Percentiles rank a stretch among this genome's conserved stretches.
phyloP scores from a whole-genome alignment of 2,329 filamentous ascomycete genomes.

The Raffaelea deltoideospora region DNA sequence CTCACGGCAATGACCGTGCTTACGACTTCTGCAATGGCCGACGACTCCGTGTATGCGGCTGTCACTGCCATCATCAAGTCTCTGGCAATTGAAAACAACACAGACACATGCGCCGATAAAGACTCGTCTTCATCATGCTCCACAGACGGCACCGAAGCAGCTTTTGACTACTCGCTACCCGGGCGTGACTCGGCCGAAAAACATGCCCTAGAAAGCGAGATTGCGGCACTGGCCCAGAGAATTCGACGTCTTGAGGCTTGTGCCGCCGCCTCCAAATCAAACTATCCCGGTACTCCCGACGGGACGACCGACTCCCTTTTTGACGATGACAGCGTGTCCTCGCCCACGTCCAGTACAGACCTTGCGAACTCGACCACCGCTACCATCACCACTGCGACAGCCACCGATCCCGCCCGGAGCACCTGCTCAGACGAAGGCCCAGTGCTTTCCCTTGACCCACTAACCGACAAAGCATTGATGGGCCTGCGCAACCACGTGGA shows the following conservation, averaged over 20 bases:
- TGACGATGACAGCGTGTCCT: slow-evolving; percentile 34
- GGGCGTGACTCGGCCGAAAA: slow-evolving; percentile 65
- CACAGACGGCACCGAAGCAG: slow-evolving; percentile 21
- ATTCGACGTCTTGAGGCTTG: slow-evolving; percentile 73
- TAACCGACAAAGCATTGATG: slow-evolving; percentile 71
- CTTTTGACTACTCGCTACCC: slow-evolving; percentile 44
- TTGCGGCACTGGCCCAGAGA: slow-evolving; percentile 61
- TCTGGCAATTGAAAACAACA: slow-evolving; percentile 15
- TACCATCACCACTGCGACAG: slow-evolving; percentile 4
- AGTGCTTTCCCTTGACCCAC: slow-evolving; percentile 30
- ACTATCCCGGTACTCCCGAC: slow-evolving; percentile 67
- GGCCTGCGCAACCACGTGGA: slow-evolving; percentile 82
- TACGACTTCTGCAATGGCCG: slow-evolving; percentile 13
- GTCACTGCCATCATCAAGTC: slow-evolving; percentile 16
- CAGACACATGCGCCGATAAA: no score
- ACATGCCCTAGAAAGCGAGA: slow-evolving; percentile 63
- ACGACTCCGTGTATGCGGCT: slow-evolving; percentile 14
- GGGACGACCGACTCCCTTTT: slow-evolving; percentile 54
- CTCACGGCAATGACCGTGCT: slow-evolving; percentile 6
- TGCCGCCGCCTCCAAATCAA: slow-evolving; percentile 28
- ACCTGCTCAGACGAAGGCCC: slow-evolving; percentile 12
- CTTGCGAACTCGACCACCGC: no score
- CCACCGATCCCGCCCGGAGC: slow-evolving; percentile 8
- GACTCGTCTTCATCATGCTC: slow-evolving; percentile 10
- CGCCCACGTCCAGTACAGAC: no score